Evolutionary conservation across 129 eudicot genomes (phyloP), one percentile per base, ranked within the genome.

Genomic region (Artemisia argyi): DNA sequence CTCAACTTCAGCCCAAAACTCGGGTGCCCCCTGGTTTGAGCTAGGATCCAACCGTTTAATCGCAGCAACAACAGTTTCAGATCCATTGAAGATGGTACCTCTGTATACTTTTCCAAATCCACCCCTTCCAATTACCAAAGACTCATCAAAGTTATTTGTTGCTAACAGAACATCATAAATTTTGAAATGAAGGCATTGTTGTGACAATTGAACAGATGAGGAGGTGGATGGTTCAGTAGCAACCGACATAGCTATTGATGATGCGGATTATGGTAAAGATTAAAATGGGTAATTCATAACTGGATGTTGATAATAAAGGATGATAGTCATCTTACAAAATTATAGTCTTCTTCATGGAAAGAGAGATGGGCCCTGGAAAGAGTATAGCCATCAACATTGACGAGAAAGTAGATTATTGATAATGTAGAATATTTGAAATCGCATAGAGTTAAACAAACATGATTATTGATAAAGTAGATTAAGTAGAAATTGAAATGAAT

Each of bases 21-120:
- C 54, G 4, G 69, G 17, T 44, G 30, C 54, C 6, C 53, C 54
- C 20, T 65, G 54, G 4, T 1, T 18, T 3, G 69, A 65, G 11
- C 11, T 42, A 11, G 22, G 19, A 65, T 65, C 68, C 50, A 63
- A 39, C 50, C 69, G 54, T 44, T 65, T 65, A 2, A 65, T 65
- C 3, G 69, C 69, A n/a, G 69, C 69, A 7, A 39, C n/a, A 4
- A 17, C 30, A 18, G 14, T 1, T n/a, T 1, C 9, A 11, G 69
- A 65, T 44, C 53, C 69, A 10, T 16, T n/a, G 2, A 4, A 3
- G 18, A 65, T 26, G 0, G 18, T 65, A 44, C 69, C 69, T 18
- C 11, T 65, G 54, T 65, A 65, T 7, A 65, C 54, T 44, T 65
- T 65, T 10, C 69, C 69, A 62, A 62, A 62, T 28, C 67, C 67